A percentile compares a stretch with the other conserved stretches of the same genome.
These are phyloP conservation scores for Fraxinus baroniana DNA, from an alignment of 305 asterid species.

Conservation along the genomic window DNA sequence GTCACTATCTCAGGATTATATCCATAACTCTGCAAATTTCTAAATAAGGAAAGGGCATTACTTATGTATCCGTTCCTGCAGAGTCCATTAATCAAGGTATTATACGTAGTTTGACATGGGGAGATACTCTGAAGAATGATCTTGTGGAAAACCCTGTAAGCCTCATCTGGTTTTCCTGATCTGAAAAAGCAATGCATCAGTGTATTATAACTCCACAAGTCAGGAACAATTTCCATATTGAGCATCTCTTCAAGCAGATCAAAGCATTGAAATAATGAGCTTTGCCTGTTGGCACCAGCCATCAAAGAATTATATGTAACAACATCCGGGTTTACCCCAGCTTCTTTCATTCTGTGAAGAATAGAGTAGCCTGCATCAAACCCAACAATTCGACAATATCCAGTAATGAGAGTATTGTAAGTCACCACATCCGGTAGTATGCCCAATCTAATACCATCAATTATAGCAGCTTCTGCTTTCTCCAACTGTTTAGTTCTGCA, in stretches of 20 bases:
- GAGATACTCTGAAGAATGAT: slow-evolving; percentile 45
- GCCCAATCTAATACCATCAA: slow-evolving; percentile 78
- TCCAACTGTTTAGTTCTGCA: slow-evolving; percentile 76
- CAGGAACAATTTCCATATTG: slow-evolving; percentile 55
- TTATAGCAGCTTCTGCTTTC: slow-evolving; percentile 77
- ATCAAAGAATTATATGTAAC: slow-evolving; percentile 81
- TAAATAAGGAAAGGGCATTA: slow-evolving; percentile 65
- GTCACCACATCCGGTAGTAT: slow-evolving; percentile 76
- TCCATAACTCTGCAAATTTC: slow-evolving; percentile 52
- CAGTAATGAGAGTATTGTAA: slow-evolving; percentile 73
- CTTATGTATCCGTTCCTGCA: slow-evolving; percentile 56
- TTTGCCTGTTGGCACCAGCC: slow-evolving; percentile 64
- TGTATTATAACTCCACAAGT: slow-evolving; percentile 80
- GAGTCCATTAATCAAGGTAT: slow-evolving; percentile 76
- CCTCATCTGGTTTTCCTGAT: slow-evolving; percentile 69
- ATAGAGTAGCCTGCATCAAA: slow-evolving; percentile 66
- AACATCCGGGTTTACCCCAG: slow-evolving; percentile 66
- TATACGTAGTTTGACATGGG: slow-evolving; percentile 62
- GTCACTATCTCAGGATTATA: slow-evolving; percentile 62
- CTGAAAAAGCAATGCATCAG: slow-evolving; percentile 75
- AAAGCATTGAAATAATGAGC: slow-evolving; percentile 44
- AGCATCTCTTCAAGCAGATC: slow-evolving; percentile 79
- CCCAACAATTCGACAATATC: slow-evolving; percentile 64
- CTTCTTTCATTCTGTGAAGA: slow-evolving; percentile 70
- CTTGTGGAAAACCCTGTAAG: slow-evolving; percentile 61